Conservation (phyloP, 2,329 filamentous ascomycete species). For the Esteya vermicola region DNA sequence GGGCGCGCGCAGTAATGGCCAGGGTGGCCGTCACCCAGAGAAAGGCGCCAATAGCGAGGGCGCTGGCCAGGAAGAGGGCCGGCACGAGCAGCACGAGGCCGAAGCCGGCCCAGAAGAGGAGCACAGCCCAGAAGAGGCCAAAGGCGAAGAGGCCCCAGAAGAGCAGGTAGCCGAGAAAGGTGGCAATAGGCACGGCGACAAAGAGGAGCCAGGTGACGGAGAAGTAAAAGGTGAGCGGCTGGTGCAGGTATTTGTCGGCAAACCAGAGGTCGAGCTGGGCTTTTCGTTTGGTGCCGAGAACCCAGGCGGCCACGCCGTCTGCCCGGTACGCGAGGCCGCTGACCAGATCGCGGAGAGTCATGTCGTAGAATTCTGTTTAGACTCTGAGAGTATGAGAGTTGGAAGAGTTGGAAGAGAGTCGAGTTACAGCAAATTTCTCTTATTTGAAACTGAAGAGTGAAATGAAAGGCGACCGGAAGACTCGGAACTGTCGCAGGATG, state of each 20-base stretch:
- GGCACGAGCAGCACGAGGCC: conserved; percentile 9
- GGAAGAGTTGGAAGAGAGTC: not conserved
- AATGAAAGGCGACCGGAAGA: not conserved
- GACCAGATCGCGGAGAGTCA: not conserved
- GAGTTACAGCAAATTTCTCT: not conserved
- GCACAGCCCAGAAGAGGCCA: conserved; percentile 7
- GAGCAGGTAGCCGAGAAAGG: conserved; percentile 6
- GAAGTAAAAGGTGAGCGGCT: not conserved
- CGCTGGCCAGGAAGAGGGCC: conserved; percentile 6
- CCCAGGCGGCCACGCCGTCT: not conserved
- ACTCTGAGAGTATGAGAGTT: too few relatives aligned
- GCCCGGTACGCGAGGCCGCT: not conserved
- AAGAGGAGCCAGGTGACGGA: not conserved
- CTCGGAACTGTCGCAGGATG: not conserved
- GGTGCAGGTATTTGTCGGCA: conserved; percentile 1
- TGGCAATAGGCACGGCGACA: not conserved
- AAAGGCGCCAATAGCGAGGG: conserved; percentile 3
- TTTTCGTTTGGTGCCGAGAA: not conserved
- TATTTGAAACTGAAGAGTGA: too few relatives aligned
- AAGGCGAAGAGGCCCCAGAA: conserved; percentile 7
- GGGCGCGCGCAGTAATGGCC: conserved; percentile 1
- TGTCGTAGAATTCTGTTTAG: not conserved
- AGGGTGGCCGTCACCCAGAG: conserved; percentile 6
- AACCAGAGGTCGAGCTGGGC: not conserved
- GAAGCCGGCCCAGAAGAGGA: conserved; percentile 10